Percentiles rank a stretch among this genome's conserved stretches.
These are phyloP conservation scores for Debaryomycetaceae sp. DNA, from an alignment of 1,139 yeast species.

Conservation along the genomic window DNA sequence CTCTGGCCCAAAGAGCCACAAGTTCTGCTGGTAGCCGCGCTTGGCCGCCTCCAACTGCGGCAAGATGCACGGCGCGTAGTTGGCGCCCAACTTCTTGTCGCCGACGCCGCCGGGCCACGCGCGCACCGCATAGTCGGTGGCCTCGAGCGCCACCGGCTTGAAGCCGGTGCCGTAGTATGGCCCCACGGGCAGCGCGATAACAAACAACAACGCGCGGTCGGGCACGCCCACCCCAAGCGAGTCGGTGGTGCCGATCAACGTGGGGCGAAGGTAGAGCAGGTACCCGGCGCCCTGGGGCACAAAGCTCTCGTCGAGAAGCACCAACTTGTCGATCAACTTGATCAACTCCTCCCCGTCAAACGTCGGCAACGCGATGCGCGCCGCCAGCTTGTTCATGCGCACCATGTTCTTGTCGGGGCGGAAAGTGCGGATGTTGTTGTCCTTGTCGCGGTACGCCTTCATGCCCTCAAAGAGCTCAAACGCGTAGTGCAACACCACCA, in stretches of 20 bases:
- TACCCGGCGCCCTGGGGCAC: slow-evolving; percentile 84
- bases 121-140: slow-evolving; percentile 90
- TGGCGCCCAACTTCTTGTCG: slow-evolving; percentile 92
- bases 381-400: slow-evolving; percentile 85
- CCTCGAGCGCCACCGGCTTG: slow-evolving; percentile 90
- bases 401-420: slow-evolving; percentile 89
- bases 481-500: slow-evolving; percentile 89
- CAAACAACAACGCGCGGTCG: slow-evolving; percentile 71
- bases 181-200: slow-evolving; percentile 93
- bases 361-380: slow-evolving; percentile 79
- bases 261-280: slow-evolving; percentile 90
- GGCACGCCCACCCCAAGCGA: slow-evolving; percentile 84
- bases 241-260: slow-evolving; percentile 86
- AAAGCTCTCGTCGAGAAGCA: slow-evolving; percentile 66
- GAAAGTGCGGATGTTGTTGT: slow-evolving; percentile 73
- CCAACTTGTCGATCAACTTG: slow-evolving; percentile 69
- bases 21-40: slow-evolving; percentile 89
- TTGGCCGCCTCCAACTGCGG: slow-evolving; percentile 87
- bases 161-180: slow-evolving; percentile 88
- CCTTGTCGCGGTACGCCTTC: slow-evolving; percentile 79
- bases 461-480: slow-evolving; percentile 95
- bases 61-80: slow-evolving; percentile 90
- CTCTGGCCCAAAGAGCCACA: slow-evolving; percentile 94
- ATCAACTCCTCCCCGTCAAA: slow-evolving; percentile 76
- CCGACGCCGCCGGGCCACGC: slow-evolving; percentile 99